These are phyloP conservation scores for Alternaria conjuncta DNA, from an alignment of 2,329 filamentous ascomycete genomes.

Conservation along the genomic window DNA sequence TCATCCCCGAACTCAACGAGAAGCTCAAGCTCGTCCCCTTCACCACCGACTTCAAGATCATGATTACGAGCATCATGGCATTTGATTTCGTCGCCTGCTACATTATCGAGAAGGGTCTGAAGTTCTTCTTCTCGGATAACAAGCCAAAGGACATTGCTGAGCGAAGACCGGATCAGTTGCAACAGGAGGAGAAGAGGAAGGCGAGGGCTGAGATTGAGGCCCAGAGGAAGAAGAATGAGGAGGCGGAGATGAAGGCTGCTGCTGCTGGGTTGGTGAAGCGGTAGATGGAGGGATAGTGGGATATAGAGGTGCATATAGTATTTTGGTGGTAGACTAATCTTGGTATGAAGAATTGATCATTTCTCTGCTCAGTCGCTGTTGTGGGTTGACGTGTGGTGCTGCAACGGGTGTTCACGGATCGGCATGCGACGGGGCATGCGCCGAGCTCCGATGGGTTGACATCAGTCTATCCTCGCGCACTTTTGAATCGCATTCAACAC, in stretches of 20 bases:
- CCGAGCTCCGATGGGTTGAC: too few species aligned
- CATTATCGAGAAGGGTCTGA: slow-evolving; percentile 84
- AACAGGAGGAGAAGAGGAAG: slow-evolving; percentile 74
- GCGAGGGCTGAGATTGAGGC: slow-evolving; percentile 58
- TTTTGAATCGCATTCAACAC: too few species aligned
- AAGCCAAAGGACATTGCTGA: slow-evolving; percentile 91
- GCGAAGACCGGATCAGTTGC: slow-evolving; percentile 83
- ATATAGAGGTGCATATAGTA: background rate
- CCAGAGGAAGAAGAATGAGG: slow-evolving; percentile 44
- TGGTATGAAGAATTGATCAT: background rate
- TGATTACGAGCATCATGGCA: slow-evolving; percentile 83
- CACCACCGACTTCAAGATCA: slow-evolving; percentile 83
- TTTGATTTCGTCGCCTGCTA: slow-evolving; percentile 88
- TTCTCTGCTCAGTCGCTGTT: background rate
- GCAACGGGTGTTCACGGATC: too few species aligned
- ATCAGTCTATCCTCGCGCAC: too few species aligned
- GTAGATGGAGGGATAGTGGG: background rate
- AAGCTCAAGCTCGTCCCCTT: slow-evolving; percentile 93
- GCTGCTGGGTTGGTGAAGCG: slow-evolving; percentile 17
- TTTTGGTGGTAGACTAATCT: slow-evolving; percentile 1
- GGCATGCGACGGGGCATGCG: background rate
- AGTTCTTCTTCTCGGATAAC: slow-evolving; percentile 87
- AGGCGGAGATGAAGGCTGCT: slow-evolving; percentile 35
- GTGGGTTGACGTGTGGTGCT: background rate
- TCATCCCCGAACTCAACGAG: slow-evolving; percentile 93